Percentiles rank a stretch among this genome's conserved stretches.
Conservation (phyloP, 192 early-diverging fungal genomes). For the Obelidium mucronatum region DNA sequence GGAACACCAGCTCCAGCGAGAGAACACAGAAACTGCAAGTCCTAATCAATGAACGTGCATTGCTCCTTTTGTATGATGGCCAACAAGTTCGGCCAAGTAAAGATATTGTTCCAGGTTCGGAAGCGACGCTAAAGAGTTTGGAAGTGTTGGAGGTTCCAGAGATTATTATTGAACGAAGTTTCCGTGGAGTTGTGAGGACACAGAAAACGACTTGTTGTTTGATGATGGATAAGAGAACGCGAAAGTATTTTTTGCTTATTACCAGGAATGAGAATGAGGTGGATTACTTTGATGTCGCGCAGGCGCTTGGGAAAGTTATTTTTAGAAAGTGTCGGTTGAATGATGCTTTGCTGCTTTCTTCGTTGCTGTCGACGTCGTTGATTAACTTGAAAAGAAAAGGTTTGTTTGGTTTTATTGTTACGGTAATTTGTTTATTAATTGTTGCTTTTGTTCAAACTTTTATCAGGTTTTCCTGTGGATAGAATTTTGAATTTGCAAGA, state of each 20-base stretch:
- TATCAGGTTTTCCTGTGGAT: conserved; percentile 67
- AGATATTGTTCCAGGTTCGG: conserved; percentile 57
- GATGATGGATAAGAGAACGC: conserved; percentile 39
- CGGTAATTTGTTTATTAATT: too few relatives aligned
- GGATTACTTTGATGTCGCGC: conserved; percentile 85
- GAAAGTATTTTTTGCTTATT: conserved; percentile 50
- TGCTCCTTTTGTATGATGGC: conserved; percentile 76
- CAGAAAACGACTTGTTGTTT: conserved; percentile 72
- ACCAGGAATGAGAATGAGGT: conserved; percentile 57
- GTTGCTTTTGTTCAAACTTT: too few relatives aligned
- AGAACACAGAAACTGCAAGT: conserved; percentile 62
- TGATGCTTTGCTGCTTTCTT: conserved; percentile 78
- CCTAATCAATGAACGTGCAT: conserved; percentile 76
- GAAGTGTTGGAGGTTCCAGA: conserved; percentile 71
- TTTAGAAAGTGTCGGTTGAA: conserved; percentile 75
- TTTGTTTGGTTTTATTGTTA: too few relatives aligned
- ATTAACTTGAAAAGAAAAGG: conserved; percentile 72
- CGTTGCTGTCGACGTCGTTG: conserved; percentile 75
- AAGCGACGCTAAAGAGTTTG: conserved; percentile 65
- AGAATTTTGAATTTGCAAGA: conserved; percentile 59
- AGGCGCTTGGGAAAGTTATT: conserved; percentile 69
- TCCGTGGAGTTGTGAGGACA: conserved; percentile 46
- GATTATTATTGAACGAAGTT: conserved; percentile 67
- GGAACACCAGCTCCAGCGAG: conserved; percentile 50
- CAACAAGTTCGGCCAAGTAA: conserved; percentile 50